Conservation (phyloP, 176 grass and related monocot genomes). For the Rhynchospora breviuscula region DNA sequence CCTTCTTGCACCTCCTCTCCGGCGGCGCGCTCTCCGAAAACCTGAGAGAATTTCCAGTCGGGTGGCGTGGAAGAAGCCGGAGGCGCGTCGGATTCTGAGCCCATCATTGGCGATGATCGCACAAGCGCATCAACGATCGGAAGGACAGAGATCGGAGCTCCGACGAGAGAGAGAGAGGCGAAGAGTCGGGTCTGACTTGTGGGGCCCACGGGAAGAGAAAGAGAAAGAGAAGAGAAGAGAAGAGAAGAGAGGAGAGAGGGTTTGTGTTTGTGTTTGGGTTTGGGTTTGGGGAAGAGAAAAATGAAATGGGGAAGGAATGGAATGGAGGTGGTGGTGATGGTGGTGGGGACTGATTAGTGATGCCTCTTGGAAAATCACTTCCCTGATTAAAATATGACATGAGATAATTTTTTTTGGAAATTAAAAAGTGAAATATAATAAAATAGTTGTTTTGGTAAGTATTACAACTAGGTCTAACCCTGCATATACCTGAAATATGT, state of each 20-base stretch:
- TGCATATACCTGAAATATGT: background rate
- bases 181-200: conserved; percentile 33
- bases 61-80: conserved; percentile 19
- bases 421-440: background rate
- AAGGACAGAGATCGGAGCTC: background rate
- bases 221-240: conserved; percentile 26
- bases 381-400: background rate
- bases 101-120: conserved; percentile 31
- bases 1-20: conserved; percentile 87
- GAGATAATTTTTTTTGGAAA: background rate
- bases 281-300: background rate
- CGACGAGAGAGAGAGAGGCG: conserved; percentile 30
- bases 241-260: background rate
- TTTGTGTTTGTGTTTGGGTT: background rate
- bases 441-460: background rate
- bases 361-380: conserved; percentile 10
- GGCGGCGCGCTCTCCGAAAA: conserved; percentile 68
- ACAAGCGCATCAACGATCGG: conserved; percentile 20
- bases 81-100: conserved; percentile 21
- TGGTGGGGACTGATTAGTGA: conserved; percentile 26
- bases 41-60: conserved; percentile 86
- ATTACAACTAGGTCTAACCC: background rate
- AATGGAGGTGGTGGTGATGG: conserved; percentile 12
- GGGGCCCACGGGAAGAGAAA: conserved; percentile 19
- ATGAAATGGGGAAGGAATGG: no score